Base-by-base conservation (phyloP, 176 grass and related monocot species). In the Canna indica region DNA sequence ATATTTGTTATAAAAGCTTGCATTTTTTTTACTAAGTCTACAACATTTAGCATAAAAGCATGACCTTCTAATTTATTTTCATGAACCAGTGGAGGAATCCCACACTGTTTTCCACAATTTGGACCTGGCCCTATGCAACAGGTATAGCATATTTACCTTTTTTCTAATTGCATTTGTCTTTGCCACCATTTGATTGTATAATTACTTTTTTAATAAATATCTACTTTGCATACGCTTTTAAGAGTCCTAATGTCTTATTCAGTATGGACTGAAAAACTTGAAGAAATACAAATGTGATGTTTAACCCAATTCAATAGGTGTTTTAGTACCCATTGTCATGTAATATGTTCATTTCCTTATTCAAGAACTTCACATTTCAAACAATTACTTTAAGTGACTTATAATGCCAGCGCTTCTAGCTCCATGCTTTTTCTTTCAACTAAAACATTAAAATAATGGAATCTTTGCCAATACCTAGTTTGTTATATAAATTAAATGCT, bases 31-130 rank as follows among this genome's bases (percentile, higher is more conserved):
- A 44, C 7, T 54, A n/a, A 20, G 4, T 54, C 0, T 54, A 6
- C 4, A 7, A 9, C 6, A 54, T 34, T 33, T 5, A 63, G 16
- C 2, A 32, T 1, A 12, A 32, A 34, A 33, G 22, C 6, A 36
- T 39, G 13, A 53, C 56, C 18, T 67, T 3, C 27, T 41, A 5
- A 9, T 68, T 38, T 76, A 1, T 81, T 57, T 39, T 83, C 34
- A 82, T 38, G 64, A 78, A 89, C 13, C 81, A 96, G 93, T 77
- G 93, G 93, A 31, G 93, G 93, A 76, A 87, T 97, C 77, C 93
- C 93, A 81, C 93, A 97, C 81, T 97, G 93, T 80, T 96, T 97
- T 41, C 93, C 93, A 18, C 93, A 97, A 72, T 97, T 97, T 63
- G 93, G 93, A 60, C 93, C 93, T 46, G 88, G 93, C 25, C 41